Conservation (phyloP, 805 yeast species). For the Monosporozyma solicola region DNA sequence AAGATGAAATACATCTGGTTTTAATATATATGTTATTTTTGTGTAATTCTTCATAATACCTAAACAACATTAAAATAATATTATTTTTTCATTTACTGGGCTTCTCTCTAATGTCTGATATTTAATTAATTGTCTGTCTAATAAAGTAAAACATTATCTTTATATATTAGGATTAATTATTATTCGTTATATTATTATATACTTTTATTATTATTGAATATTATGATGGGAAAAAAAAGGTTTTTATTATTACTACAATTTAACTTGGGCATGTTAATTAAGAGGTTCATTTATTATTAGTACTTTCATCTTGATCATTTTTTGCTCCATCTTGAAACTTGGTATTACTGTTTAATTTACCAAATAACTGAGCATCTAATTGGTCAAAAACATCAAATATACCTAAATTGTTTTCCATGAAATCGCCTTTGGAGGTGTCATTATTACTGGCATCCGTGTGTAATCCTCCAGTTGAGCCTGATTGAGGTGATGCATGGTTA, state of each 20-base stretch:
- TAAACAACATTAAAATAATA: no score
- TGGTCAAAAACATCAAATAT: conserved; percentile 81
- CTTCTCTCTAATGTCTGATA: no score
- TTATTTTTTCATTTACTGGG: no score
- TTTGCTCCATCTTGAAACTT: background rate
- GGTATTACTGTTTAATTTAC: conserved; percentile 38
- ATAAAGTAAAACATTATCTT: background rate
- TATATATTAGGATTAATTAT: background rate
- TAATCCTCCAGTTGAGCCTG: background rate
- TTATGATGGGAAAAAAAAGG: background rate
- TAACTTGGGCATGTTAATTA: background rate
- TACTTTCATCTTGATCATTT: background rate
- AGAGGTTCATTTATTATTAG: background rate
- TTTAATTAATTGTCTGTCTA: no score
- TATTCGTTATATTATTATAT: background rate
- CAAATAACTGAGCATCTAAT: conserved; percentile 77
- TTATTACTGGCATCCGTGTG: background rate
- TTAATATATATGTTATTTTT: background rate
- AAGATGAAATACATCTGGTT: background rate
- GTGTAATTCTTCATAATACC: background rate
- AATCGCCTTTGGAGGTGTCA: background rate
- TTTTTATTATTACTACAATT: background rate
- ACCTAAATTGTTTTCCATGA: conserved; percentile 17
- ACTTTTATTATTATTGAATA: background rate
- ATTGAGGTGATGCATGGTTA: background rate